Evolutionary conservation across 305 asterid species (phyloP).

Genomic region (Solanum hybrid): DNA sequence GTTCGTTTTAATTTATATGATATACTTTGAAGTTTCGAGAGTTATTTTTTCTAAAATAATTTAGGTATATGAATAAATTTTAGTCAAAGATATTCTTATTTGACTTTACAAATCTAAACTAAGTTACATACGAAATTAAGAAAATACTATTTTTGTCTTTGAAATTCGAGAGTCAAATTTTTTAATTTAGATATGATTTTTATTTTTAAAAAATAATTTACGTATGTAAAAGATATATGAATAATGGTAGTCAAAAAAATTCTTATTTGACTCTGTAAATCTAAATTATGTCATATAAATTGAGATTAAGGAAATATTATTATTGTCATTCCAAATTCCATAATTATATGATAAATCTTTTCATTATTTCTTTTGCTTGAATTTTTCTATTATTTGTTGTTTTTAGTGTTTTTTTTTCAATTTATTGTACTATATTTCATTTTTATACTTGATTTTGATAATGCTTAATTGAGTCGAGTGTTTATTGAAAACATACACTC

Average conservation of each 20-base stretch:
- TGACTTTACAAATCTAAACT: no score
- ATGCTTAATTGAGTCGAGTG: not conserved
- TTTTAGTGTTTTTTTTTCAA: not conserved
- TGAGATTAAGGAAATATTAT: not conserved
- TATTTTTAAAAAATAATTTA: no score
- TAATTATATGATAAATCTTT: not conserved
- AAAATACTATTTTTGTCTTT: no score
- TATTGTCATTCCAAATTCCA: not conserved
- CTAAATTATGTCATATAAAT: not conserved
- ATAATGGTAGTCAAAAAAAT: no score
- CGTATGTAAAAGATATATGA: rapidly evolving
- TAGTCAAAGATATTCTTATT: rapidly evolving
- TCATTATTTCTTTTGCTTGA: not conserved
- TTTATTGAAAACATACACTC: no score
- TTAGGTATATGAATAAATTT: not conserved
- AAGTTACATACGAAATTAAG: not conserved
- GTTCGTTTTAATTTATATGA: not conserved
- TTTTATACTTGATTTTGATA: not conserved
- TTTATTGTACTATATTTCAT: not conserved
- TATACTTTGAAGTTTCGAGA: not conserved
- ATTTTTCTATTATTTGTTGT: not conserved
- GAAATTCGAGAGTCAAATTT: not conserved
- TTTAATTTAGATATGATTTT: no score
- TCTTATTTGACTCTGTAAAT: no score
- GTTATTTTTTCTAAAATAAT: no score